Evolutionary conservation across 2,329 filamentous ascomycete species (phyloP).

Genomic region (Alternaria atra): DNA sequence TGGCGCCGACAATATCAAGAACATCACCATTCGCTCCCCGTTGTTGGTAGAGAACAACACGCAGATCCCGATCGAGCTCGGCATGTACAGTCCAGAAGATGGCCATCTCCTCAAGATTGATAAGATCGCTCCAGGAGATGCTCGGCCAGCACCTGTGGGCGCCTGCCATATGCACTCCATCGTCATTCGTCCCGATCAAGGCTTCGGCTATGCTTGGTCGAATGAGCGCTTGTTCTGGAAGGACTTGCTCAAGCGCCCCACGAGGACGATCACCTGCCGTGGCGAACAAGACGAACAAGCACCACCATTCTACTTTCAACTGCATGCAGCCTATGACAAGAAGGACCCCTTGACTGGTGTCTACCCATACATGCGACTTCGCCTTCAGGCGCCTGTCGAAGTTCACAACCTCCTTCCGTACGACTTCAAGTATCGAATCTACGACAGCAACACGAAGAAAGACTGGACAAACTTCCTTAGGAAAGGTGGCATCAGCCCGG

Average conservation of each 20-base stretch:
- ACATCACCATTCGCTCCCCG: slow-evolving; percentile 93
- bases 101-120: slow-evolving; percentile 96
- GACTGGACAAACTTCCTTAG: slow-evolving; percentile 99
- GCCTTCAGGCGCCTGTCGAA: slow-evolving; percentile 90
- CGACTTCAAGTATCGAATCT: slow-evolving; percentile 99
- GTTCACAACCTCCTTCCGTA: slow-evolving; percentile 94
- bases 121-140: slow-evolving; percentile 92
- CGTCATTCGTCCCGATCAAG: slow-evolving; percentile 88
- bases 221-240: slow-evolving; percentile 91
- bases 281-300: slow-evolving; percentile 80
- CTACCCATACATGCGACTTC: slow-evolving; percentile 94
- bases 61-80: slow-evolving; percentile 93
- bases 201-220: slow-evolving; percentile 97
- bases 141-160: slow-evolving; percentile 88
- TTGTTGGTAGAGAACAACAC: slow-evolving; percentile 94
- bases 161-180: slow-evolving; percentile 89
- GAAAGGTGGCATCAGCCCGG: slow-evolving; percentile 95
- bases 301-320: slow-evolving; percentile 94
- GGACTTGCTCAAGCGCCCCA: slow-evolving; percentile 84
- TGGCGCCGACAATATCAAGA: slow-evolving; percentile 96
- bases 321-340: slow-evolving; percentile 85
- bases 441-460: slow-evolving; percentile 97
- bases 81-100: slow-evolving; percentile 85
- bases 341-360: slow-evolving; percentile 82
- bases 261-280: slow-evolving; percentile 85